phyloP scores from a whole-genome alignment of 202 grass and related monocot genomes.

The Bolboschoenoplectus hybrid region DNA sequence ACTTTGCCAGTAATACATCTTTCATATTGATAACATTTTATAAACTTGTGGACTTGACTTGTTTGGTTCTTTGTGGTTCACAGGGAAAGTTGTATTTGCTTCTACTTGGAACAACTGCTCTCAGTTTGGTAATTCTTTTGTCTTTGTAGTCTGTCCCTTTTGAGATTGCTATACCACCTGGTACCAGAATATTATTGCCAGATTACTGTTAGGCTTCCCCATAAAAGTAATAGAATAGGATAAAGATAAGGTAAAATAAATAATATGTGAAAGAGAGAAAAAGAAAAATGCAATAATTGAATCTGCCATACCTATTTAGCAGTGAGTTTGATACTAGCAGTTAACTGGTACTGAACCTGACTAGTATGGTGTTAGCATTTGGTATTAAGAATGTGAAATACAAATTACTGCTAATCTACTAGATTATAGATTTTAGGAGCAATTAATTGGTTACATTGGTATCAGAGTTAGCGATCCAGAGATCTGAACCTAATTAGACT shows the following conservation, averaged over 20 bases:
- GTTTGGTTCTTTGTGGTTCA: constrained; percentile 33
- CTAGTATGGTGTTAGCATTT: constrained; percentile 16
- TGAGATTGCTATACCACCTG: constrained; percentile 2
- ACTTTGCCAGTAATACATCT: constrained; percentile 39
- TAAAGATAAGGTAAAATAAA: constrained; percentile 6
- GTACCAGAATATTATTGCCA: not conserved
- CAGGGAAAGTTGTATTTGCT: constrained; percentile 96
- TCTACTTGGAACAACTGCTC: constrained; percentile 94
- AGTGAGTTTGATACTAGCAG: not conserved
- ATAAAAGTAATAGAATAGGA: constrained; percentile 8
- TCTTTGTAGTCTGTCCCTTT: constrained; percentile 16
- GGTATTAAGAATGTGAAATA: not conserved
- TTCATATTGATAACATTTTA: constrained; percentile 9
- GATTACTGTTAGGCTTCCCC: not conserved
- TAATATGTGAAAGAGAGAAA: not conserved
- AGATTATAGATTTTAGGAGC: not conserved
- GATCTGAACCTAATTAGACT: not conserved
- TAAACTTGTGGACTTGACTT: constrained; percentile 18
- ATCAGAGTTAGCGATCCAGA: not conserved
- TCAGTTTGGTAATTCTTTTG: constrained; percentile 78
- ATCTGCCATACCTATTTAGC: not conserved
- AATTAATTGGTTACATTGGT: constrained; percentile 11
- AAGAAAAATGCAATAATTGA: not conserved
- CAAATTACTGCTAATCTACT: not conserved
- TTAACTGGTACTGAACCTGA: not conserved